Conservation (phyloP, 352 stramenopile species). For the Thraustochytrium sp. region DNA sequence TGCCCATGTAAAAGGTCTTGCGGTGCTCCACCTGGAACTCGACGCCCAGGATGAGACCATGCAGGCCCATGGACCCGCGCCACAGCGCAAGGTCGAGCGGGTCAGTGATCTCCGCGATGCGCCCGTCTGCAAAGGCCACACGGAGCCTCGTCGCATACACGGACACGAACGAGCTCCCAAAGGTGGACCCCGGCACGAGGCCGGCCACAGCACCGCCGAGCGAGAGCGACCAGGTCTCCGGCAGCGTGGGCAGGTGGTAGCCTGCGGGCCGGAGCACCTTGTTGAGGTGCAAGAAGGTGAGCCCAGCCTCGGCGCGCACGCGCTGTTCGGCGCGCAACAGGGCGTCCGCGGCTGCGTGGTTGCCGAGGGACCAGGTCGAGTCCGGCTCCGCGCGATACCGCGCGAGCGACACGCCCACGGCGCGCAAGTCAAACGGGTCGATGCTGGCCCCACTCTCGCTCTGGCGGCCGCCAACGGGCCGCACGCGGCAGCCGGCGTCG, state of each 20-base stretch:
- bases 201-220: not conserved
- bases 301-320: conserved; percentile 6
- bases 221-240: not conserved
- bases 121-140: not conserved
- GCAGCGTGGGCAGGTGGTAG: not conserved
- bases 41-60: not conserved
- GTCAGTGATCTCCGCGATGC: not conserved
- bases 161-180: not conserved
- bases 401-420: conserved; percentile 20
- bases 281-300: conserved; percentile 9
- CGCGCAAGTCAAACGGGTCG: not conserved
- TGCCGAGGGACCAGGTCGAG: not conserved
- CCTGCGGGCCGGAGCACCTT: not conserved
- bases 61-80: conserved; percentile 3
- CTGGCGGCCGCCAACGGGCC: not conserved
- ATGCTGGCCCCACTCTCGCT: conserved; percentile 20
- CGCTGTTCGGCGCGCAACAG: not conserved
- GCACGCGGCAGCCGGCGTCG: conserved; percentile 26
- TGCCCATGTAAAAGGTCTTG: conserved; percentile 6
- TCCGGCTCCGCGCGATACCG: not conserved
- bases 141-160: not conserved
- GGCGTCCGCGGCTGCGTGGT: not conserved
- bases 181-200: not conserved
- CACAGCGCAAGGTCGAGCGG: conserved; percentile 22
- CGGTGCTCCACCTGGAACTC: conserved; percentile 3